phyloP scores from a whole-genome alignment of 2,329 filamentous ascomycete genomes.

The Fusarium musae region DNA sequence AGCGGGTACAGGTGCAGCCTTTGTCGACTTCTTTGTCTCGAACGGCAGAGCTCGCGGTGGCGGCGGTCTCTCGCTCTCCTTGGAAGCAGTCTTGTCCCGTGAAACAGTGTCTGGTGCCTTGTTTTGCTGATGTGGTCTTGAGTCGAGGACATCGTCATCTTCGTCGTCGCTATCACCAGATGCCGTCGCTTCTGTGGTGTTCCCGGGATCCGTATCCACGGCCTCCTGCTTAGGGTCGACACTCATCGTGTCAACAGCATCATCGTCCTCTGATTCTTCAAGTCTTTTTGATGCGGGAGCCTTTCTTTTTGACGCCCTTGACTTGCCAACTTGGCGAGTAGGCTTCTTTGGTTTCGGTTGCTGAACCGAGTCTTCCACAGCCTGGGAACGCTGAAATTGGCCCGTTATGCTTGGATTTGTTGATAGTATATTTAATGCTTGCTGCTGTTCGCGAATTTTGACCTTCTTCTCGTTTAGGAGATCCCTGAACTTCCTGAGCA shows the following conservation, averaged over 20 bases:
- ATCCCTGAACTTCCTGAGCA: slow-evolving; percentile 76
- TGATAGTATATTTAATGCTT: slow-evolving; percentile 63
- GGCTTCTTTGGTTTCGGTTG: slow-evolving; percentile 38
- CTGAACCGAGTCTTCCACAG: slow-evolving; percentile 13
- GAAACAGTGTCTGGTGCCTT: slow-evolving; percentile 1
- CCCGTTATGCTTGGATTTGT: slow-evolving; percentile 50
- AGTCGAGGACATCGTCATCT: slow-evolving; percentile 46
- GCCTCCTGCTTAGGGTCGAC: slow-evolving; percentile 54
- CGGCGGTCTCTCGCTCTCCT: slow-evolving; percentile 47
- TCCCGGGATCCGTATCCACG: slow-evolving; percentile 55
- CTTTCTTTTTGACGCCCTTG: slow-evolving; percentile 64
- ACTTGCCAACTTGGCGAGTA: slow-evolving; percentile 47
- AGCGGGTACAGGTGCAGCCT: slow-evolving; percentile 40
- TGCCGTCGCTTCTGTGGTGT: slow-evolving; percentile 54
- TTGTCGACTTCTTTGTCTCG: slow-evolving; percentile 49
- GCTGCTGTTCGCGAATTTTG: slow-evolving; percentile 80
- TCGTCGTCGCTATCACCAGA: slow-evolving; percentile 58
- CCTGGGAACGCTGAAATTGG: slow-evolving; percentile 44
- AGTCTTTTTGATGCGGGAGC: slow-evolving; percentile 51
- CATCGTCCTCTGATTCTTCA: slow-evolving; percentile 58
- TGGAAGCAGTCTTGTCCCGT: slow-evolving; percentile 19
- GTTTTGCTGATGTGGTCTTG: slow-evolving; percentile 5
- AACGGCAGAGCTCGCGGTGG: slow-evolving; percentile 59
- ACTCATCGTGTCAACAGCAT: slow-evolving; percentile 60
- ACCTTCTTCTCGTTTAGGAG: slow-evolving; percentile 83